Conservation (phyloP, 2,329 filamentous ascomycete species). For the Apiospora kogelbergensis region DNA sequence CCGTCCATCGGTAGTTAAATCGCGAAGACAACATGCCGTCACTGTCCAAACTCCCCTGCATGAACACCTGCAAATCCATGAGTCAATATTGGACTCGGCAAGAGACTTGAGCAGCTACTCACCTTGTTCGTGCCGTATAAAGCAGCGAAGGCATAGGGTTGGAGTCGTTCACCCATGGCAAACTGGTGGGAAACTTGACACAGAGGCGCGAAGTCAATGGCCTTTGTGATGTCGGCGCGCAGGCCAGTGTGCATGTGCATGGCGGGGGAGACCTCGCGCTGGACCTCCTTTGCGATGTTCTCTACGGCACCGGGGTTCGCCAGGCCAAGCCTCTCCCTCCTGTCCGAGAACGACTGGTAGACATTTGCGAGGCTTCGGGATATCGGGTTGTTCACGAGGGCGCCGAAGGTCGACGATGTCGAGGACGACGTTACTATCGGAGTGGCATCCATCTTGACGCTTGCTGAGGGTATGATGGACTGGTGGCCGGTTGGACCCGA, state of each 20-base stretch:
- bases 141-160: constrained; percentile 92
- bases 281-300: constrained; percentile 84
- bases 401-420: constrained; percentile 55
- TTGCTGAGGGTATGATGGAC: background rate
- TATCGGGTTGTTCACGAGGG: constrained; percentile 74
- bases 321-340: constrained; percentile 84
- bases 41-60: constrained; percentile 94
- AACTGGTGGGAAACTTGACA: constrained; percentile 99
- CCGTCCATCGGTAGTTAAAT: constrained; percentile 90
- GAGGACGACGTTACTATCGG: constrained; percentile 29
- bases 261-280: constrained; percentile 93
- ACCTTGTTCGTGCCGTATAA: constrained; percentile 94
- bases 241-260: constrained; percentile 97
- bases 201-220: constrained; percentile 87
- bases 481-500: background rate
- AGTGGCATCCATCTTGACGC: constrained; percentile 9
- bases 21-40: constrained; percentile 83
- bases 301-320: constrained; percentile 92
- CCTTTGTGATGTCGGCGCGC: constrained; percentile 94
- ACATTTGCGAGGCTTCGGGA: constrained; percentile 70
- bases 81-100: background rate
- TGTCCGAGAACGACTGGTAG: constrained; percentile 78
- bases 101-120: constrained; percentile 34
- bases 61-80: constrained; percentile 67
- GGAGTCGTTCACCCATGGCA: constrained; percentile 87